phyloP scores from a whole-genome alignment of 139 green algal species.

The Chlorella sp. region DNA sequence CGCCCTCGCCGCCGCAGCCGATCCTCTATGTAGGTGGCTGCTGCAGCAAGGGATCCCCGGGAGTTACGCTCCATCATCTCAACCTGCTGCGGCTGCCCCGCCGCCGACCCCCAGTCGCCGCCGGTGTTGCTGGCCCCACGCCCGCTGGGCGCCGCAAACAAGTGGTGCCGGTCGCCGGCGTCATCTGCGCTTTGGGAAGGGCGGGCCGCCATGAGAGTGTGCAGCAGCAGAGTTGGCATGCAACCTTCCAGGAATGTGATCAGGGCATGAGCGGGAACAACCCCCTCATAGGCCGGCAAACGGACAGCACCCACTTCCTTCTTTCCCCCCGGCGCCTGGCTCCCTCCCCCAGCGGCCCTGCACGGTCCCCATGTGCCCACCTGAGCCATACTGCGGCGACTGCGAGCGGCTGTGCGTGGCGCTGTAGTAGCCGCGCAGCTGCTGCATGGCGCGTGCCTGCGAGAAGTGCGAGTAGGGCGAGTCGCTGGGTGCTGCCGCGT shows the following conservation, averaged over 20 bases:
- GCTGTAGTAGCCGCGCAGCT: conserved; percentile 59
- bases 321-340: no score
- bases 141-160: conserved; percentile 1
- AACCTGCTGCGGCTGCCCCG: conserved; percentile 40
- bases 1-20: conserved; percentile 28
- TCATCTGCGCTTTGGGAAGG: conserved; percentile 5
- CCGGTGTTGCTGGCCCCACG: not conserved
- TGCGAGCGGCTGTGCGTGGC: conserved; percentile 10
- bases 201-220: not conserved
- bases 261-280: no score
- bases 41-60: not conserved
- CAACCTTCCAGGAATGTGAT: no score
- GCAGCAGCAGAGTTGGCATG: not conserved
- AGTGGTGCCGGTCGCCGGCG: conserved; percentile 23
- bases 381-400: conserved; percentile 33
- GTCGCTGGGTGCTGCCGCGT: not conserved
- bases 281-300: no score
- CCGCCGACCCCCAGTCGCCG: not conserved
- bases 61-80: conserved; percentile 48
- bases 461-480: conserved; percentile 29
- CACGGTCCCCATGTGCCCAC: not conserved
- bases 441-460: conserved; percentile 27
- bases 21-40: conserved; percentile 20
- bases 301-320: no score
- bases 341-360: not conserved